Evolutionary conservation across 2,329 filamentous ascomycete genomes (phyloP).

Genomic region (Colletotrichum siamense): DNA sequence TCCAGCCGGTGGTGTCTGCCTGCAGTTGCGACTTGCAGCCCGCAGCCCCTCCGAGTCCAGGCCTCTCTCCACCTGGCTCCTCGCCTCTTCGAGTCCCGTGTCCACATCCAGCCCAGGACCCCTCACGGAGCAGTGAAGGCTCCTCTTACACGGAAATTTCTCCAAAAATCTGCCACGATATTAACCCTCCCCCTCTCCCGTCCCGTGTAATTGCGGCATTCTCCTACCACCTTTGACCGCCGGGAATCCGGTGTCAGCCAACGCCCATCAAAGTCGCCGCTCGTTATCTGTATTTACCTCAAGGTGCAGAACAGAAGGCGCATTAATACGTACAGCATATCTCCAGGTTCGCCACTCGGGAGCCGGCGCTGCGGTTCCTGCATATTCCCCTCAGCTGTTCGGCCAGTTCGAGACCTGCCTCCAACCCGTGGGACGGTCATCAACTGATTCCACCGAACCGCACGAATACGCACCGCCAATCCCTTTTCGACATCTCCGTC

Average conservation of each 20-base stretch:
- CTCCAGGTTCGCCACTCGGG: background rate
- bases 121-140: background rate
- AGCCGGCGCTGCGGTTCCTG: slow-evolving; percentile 4
- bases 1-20: background rate
- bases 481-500: background rate
- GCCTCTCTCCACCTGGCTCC: background rate
- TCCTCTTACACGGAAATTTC: slow-evolving; percentile 1
- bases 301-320: background rate
- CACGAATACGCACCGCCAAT: background rate
- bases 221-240: background rate
- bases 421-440: background rate
- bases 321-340: background rate
- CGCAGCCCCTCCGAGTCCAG: background rate
- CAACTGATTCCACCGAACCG: background rate
- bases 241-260: background rate
- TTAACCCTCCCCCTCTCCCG: background rate
- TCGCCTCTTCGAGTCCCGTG: background rate
- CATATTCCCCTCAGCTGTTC: background rate
- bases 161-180: background rate
- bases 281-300: background rate
- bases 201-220: background rate
- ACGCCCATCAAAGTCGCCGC: background rate
- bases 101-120: background rate
- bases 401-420: background rate
- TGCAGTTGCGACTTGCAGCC: background rate